phyloP scores from a whole-genome alignment of 1,284 basidiomycete species.

The Naganishia cerealis region DNA sequence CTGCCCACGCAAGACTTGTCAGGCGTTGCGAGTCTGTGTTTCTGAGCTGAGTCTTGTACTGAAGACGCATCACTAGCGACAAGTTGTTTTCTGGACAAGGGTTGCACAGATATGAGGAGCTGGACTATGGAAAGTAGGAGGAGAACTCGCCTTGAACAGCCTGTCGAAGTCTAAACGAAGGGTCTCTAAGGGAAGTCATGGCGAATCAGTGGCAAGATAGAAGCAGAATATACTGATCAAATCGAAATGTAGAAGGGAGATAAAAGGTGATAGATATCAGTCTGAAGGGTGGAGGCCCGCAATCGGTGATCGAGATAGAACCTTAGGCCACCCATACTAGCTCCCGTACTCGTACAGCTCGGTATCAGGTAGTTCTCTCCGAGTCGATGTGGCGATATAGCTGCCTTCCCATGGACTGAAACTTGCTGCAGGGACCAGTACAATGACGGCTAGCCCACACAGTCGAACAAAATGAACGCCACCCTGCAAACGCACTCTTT shows the following conservation, averaged over 20 bases:
- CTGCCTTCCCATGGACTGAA: neutral
- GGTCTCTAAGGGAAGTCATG: slow-evolving; percentile 14
- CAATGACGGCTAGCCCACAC: neutral
- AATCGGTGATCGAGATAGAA: neutral
- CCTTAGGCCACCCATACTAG: neutral
- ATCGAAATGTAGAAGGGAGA: neutral
- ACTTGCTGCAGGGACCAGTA: neutral
- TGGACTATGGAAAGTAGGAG: no score
- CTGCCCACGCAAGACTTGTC: slow-evolving; percentile 85
- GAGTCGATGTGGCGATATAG: neutral
- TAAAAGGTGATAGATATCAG: slow-evolving; percentile 2
- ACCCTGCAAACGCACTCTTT: slow-evolving; percentile 26
- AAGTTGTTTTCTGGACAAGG: slow-evolving; percentile 76
- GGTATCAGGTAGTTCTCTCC: no score
- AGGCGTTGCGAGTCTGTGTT: slow-evolving; percentile 74
- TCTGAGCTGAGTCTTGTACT: slow-evolving; percentile 74
- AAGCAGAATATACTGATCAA: neutral
- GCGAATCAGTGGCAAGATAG: neutral
- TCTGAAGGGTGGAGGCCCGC: neutral
- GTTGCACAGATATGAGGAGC: neutral
- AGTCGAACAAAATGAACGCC: slow-evolving; percentile 29
- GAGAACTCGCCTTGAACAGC: slow-evolving; percentile 25
- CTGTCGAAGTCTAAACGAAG: slow-evolving; percentile 16
- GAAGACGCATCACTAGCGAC: slow-evolving; percentile 72
- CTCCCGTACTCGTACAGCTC: neutral